Evolutionary conservation across 2,329 filamentous ascomycete species (phyloP), one percentile per base, ranked within the genome.

Genomic region (Exophiala spinifera): DNA sequence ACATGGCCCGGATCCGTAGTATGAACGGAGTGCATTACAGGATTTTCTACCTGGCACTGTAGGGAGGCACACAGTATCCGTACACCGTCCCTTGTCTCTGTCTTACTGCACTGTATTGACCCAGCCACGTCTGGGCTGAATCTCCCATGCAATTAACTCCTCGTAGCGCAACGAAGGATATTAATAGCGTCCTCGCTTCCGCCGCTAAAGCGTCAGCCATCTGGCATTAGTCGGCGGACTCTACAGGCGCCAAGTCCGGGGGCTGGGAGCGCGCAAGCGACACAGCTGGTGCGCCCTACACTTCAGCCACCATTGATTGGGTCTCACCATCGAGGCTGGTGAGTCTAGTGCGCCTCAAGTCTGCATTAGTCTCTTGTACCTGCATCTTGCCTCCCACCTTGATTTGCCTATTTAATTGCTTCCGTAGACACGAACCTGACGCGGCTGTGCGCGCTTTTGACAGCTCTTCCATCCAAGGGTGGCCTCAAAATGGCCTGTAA

Each of bases 151-250:
- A n/a, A n/a, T n/a, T n/a, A n/a, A n/a, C 23, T 25, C 23, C 7
- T 4, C 23, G 7, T 4, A 7, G 7, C 6, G 28, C 7, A 7
- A 42, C 39, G n/a, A 46, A 19, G 51, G 51, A 53, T 60, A 60
- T 60, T 57, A 57, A 57, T 60, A 60, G 57, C 47, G 57, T 45
- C 49, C 52, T 49, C 49, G 49, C 55, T 52, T 48, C 57, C 57
- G 57, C 57, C 57, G 51, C 57, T 60, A 57, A 53, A 17, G 5
- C 7, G 19, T 11, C 40, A 21, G 14, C 36, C 20, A 25, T 20
- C 3, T 25, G 13, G 11, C 21, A 17, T 28, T 50, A n/a, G 15
- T 25, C 15, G 28, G 54, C 55, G 52, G 52, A 55, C 52, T 36
- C 42, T 20, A 3, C 13, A 28, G n/a, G 20, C n/a, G 15, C n/a